Evolutionary conservation across 169 alveolate species (phyloP), one percentile per base, ranked within the genome.

Genomic region (Cyclospora cayetanensis): DNA sequence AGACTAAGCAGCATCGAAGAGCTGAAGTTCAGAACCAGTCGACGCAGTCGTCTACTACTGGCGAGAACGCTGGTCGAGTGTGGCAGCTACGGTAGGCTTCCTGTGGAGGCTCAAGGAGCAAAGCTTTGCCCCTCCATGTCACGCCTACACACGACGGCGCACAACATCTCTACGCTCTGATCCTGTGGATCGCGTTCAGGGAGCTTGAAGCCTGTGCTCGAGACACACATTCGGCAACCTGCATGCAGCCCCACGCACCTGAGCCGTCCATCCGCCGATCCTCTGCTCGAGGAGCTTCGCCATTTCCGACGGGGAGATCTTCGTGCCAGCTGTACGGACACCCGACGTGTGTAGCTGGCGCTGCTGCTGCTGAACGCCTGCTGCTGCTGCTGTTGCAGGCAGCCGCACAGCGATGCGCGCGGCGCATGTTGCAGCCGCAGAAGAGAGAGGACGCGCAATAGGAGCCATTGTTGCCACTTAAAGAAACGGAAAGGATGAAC

Each of bases 261-360:
- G 90, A n/a, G 91, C 41, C 53, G 95, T 95, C 97, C 97, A 96
- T 1, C 97, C 96, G 3, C 96, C 94, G 79, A 96, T 94, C 68
- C 96, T 82, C 86, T 95, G 96, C 86, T 96, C 97, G 79, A 96
- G 92, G 1, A 96, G 88, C 84, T 94, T 94, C 43, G 98, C 96
- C 91, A 96, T 96, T 65, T 96, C 98, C 25, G 97, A 94, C 7
- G 98, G 98, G 50, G 97, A 95, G 31, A 96, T 94, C 70, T 96
- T 96, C 20, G 96, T 89, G 42, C 97, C 91, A 12, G 94, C 94
- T 39, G 91, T 39, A 20, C 91, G 80, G 37, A 37, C 34, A 42
- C 50, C 50, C 9, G 91, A 85, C 39, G 91, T 85, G 83, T 85
- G 91, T 12, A 85, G n/a, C 18, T 37, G 65, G 27, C 53, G 55